Evolutionary conservation across 208 protist genomes (phyloP), one percentile per base, ranked within the genome.

Genomic region (Leishmania tropica): DNA sequence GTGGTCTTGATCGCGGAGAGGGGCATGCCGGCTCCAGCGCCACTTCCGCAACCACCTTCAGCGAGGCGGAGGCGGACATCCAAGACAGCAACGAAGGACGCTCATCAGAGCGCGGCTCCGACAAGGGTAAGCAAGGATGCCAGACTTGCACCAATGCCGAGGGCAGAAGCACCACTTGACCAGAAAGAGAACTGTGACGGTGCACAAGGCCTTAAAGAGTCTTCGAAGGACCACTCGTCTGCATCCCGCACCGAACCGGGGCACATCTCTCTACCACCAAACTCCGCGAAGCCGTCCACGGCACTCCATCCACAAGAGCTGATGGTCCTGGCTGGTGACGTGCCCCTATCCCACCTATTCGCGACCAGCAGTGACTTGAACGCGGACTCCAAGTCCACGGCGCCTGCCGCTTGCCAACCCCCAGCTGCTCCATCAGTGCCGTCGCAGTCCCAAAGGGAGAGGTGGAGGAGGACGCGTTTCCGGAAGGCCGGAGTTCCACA

Each of bases 301-400:
- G 5, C 13, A 24, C 35, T 15, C n/a, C 6, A 51, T 19, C 13
- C 11, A 56, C 47, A 40, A 54, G 70, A 37, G 21, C 21, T 19
- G 70, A 45, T 7, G 11, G 24, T 37, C 4, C 17, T 74, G 70
- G 70, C 6, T 13, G 70, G 31, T 54, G 73, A 76, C 73, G 19
- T 76, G 47, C 73, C 73, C 51, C 73, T 76, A 28, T 58, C 15
- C 19, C 21, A 31, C 31, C 73, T 76, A 28, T 76, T 60, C 31
- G n/a, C 51, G 19, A 15, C n/a, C 73, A 35, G 51, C 51, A 45
- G 51, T 10, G 11, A 76, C 73, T 21, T 62, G 51, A 47, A 51
- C 35, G 73, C 31, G 19, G 40, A 15, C 15, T 7, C 31, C 17
- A 47, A 31, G 51, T 24, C n/a, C 51, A 45, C 64, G n/a, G 48